Percentiles rank a stretch among this genome's conserved stretches.
Conservation (phyloP, 371 early-diverging fungal genomes). For the Rhizopus delemar region DNA sequence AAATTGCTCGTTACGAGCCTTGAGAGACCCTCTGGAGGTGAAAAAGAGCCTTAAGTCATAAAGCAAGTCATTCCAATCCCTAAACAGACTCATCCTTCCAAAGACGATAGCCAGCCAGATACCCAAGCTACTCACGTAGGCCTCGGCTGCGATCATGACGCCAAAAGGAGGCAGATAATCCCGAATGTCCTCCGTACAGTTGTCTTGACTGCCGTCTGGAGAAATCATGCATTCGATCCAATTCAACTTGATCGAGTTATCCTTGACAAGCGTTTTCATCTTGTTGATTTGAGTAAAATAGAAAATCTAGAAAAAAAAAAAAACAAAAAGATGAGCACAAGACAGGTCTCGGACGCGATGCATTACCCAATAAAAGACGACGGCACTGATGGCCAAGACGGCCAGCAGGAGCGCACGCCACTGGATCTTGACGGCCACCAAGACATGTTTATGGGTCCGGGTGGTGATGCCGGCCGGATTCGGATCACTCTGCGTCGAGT, state of each 20-base stretch:
- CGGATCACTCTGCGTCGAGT: conserved; percentile 30
- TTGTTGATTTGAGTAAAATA: conserved; percentile 56
- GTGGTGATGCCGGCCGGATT: conserved; percentile 34
- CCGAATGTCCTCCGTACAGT: conserved; percentile 31
- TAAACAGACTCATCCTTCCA: conserved; percentile 51
- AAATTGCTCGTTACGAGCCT: too few relatives aligned
- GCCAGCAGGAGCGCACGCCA: conserved; percentile 70
- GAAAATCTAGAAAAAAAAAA: conserved; percentile 42
- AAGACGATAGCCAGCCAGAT: conserved; percentile 60
- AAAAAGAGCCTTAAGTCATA: conserved; percentile 39
- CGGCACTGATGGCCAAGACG: conserved; percentile 48
- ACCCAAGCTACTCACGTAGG: conserved; percentile 57
- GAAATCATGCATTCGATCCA: conserved; percentile 59
- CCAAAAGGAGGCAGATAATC: conserved; percentile 54
- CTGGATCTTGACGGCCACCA: conserved; percentile 65
- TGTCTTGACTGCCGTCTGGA: conserved; percentile 41
- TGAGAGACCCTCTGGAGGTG: too few relatives aligned
- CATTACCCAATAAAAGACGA: conserved; percentile 57
- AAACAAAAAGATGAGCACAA: conserved; percentile 24
- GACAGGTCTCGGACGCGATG: too few relatives aligned
- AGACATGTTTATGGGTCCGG: conserved; percentile 55
- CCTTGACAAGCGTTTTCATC: conserved; percentile 19
- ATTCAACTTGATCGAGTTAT: conserved; percentile 26
- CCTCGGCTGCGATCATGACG: conserved; percentile 59
- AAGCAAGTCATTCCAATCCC: conserved; percentile 55